Conservation (phyloP, 257 asterid species). For the Solanum virginianum region DNA sequence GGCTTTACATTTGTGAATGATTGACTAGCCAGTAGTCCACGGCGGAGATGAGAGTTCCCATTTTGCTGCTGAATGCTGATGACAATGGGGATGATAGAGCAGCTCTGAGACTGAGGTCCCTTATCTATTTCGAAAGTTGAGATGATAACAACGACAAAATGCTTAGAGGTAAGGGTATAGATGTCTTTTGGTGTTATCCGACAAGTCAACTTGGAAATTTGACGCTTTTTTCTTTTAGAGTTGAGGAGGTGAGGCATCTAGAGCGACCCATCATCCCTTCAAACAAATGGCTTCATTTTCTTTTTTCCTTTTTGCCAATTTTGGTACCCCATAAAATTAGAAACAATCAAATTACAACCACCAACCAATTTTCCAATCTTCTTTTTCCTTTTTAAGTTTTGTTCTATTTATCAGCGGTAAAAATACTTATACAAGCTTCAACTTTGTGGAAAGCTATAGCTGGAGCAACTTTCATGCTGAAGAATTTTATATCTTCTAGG, state of each 20-base stretch:
- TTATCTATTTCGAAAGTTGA: neutral
- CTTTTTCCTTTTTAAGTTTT: neutral
- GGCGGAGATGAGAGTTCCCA: slow-evolving; percentile 27
- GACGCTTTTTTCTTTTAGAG: neutral
- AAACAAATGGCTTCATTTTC: neutral
- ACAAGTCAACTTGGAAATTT: neutral
- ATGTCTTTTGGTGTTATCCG: neutral
- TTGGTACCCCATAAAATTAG: neutral
- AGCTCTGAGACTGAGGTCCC: neutral
- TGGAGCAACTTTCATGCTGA: neutral
- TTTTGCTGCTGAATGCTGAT: neutral
- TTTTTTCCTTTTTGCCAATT: neutral
- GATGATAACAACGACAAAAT: neutral
- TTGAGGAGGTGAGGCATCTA: neutral
- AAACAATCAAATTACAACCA: neutral
- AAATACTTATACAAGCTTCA: neutral
- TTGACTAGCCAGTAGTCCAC: slow-evolving; percentile 50
- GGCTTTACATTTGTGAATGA: slow-evolving; percentile 9
- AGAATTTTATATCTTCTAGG: neutral
- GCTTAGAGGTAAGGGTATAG: neutral
- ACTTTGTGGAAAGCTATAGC: neutral
- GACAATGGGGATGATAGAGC: neutral
- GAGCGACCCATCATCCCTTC: neutral
- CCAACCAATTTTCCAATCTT: neutral
- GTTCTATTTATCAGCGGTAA: neutral